Evolutionary conservation across 108 stramenopile genomes (phyloP), one percentile per base, ranked within the genome.

Genomic region (Mayamaea pseudoterrestris): DNA sequence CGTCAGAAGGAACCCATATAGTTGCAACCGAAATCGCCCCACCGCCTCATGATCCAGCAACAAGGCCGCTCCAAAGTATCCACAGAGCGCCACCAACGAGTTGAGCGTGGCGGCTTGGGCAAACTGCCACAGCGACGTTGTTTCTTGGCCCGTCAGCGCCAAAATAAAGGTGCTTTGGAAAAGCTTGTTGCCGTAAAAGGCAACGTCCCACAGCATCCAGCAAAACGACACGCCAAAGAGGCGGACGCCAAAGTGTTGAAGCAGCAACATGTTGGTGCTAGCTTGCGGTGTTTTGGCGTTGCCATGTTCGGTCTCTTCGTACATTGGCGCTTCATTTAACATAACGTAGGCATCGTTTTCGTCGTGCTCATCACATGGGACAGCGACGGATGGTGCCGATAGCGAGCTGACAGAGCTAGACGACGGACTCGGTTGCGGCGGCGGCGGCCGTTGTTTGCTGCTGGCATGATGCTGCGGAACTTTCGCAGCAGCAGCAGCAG

Each of bases 151-250:
- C 11, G 66, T 57, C 28, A 85, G 24, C 3, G 73, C 76, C 42
- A 78, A 22, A 9, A 85, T 41, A 44, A 85, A 76, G 2, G 61
- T 50, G 0, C 61, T 57, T 48, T 85, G 83, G 43, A 85, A 85
- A 0, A 85, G 55, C 41, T 85, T 85, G 49, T 85, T 85, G 5
- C 83, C 83, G 50, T 85, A 85, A 60, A 78, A 85, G 26, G 78
- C 73, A 32, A 85, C 53, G 45, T 85, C 83, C 83, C 83, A 85
- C 1, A 80, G 40, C 5, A 80, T 28, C 83, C 83, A 85, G 8
- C 76, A 40, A 5, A 60, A 22, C 18, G 68, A 62, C 1, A 76
- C 68, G 7, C 83, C 83, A 45, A 85, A 66, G 26, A 85, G 44
- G 34, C 83, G 43, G 16, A 65, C 48, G 26, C 83, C 83, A 44